A percentile compares a stretch with the other conserved stretches of the same genome.
These are phyloP conservation scores for Aspergillus quadrilineatus DNA, from an alignment of 2,329 filamentous ascomycete species.

Conservation along the genomic window DNA sequence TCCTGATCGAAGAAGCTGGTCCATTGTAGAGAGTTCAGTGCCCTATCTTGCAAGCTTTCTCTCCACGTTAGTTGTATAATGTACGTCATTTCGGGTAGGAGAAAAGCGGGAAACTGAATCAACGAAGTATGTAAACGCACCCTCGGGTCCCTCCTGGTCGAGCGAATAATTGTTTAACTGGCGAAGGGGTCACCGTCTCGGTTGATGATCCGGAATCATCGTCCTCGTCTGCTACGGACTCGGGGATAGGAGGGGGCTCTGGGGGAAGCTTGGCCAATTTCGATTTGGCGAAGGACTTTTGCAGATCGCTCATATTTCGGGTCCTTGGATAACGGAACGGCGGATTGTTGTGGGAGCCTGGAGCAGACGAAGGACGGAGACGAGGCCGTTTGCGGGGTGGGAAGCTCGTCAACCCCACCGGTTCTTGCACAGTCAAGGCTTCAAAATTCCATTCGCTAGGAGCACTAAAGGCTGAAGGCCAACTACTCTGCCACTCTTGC, in stretches of 20 bases:
- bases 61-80: constrained; percentile 3
- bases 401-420: constrained; percentile 6
- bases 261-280: constrained; percentile 65
- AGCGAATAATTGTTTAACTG: constrained; percentile 70
- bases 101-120: neutral
- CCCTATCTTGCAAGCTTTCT: constrained; percentile 5
- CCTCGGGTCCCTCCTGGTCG: constrained; percentile 55
- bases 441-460: neutral
- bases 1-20: constrained; percentile 89
- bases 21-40: constrained; percentile 71
- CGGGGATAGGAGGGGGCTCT: constrained; percentile 49
- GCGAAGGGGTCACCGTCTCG: constrained; percentile 82
- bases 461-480: neutral
- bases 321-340: neutral
- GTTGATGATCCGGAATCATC: constrained; percentile 76
- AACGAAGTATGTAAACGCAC: constrained; percentile 45
- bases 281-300: constrained; percentile 74
- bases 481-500: neutral
- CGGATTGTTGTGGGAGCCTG: neutral
- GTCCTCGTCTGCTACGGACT: constrained; percentile 37
- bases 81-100: neutral
- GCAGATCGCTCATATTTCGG: constrained; percentile 71
- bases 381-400: neutral
- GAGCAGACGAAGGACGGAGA: neutral
- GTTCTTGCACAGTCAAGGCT: neutral